Evolutionary conservation across 2,329 filamentous ascomycete genomes (phyloP).

Genomic region (Cordyceps javanica): DNA sequence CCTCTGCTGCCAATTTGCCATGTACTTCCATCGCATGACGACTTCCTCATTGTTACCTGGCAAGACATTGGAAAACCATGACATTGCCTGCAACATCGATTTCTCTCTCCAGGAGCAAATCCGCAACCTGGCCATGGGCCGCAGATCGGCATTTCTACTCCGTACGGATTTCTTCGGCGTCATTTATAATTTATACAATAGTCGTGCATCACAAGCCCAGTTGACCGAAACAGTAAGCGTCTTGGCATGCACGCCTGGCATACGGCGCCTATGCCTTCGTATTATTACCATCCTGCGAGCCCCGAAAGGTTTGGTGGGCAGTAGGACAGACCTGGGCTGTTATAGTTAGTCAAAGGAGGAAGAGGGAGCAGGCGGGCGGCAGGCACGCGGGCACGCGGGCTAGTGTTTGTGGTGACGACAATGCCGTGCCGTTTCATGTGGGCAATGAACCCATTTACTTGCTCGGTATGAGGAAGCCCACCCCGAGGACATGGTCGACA

Average conservation of each 20-base stretch:
- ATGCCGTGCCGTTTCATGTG: constrained; percentile 7
- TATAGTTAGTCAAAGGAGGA: neutral
- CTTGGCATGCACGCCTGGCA: constrained; percentile 1
- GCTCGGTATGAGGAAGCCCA: neutral
- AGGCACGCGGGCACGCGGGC: too few species aligned
- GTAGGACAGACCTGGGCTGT: neutral
- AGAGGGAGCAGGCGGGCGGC: neutral
- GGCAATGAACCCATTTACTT: neutral
- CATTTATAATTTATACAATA: too few species aligned
- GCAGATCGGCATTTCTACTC: neutral
- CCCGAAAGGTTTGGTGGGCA: neutral
- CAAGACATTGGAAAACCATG: neutral
- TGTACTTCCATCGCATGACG: too few species aligned
- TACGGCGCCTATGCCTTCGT: neutral
- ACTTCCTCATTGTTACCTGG: too few species aligned
- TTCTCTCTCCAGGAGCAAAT: neutral
- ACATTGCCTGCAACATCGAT: neutral
- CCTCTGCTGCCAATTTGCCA: too few species aligned
- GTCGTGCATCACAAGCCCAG: neutral
- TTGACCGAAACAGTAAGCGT: neutral
- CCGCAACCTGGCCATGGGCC: neutral
- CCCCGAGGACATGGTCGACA: neutral
- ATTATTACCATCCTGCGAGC: neutral
- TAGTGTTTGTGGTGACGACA: neutral
- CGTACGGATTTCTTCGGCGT: too few species aligned